phyloP scores from a whole-genome alignment of 345 rosid species.

The Dipteronia dyeriana region DNA sequence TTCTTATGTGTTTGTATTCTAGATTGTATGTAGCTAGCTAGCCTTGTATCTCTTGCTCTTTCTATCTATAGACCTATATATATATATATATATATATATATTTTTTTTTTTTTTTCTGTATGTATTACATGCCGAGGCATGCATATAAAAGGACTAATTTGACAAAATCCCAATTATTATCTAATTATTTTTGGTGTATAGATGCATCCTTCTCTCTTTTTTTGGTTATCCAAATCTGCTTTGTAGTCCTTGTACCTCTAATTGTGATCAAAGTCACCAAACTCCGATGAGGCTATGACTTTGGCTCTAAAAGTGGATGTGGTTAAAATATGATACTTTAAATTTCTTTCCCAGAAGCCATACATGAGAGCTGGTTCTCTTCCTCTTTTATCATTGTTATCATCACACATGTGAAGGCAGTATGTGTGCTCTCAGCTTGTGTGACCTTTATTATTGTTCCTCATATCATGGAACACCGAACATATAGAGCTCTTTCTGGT shows the following conservation, averaged over 20 bases:
- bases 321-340: neutral
- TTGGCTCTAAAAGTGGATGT: neutral
- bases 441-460: neutral
- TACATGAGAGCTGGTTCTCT: neutral
- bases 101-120: neutral
- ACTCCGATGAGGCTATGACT: neutral
- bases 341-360: neutral
- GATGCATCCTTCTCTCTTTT: too few relatives aligned
- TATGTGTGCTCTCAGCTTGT: conserved; percentile 2
- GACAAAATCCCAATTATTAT: too few relatives aligned
- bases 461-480: neutral
- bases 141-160: too few relatives aligned
- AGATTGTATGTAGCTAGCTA: neutral
- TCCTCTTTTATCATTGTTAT: neutral
- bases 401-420: neutral
- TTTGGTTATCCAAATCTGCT: neutral
- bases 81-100: too few relatives aligned
- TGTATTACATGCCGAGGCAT: too few relatives aligned
- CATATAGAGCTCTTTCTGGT: conserved; percentile 1
- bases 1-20: conserved; percentile 18
- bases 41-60: neutral
- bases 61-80: neutral
- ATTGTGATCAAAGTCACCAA: too few relatives aligned
- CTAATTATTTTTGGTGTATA: too few relatives aligned
- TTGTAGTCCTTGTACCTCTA: neutral